Evolutionary conservation across 257 asterid species (phyloP), one percentile per base, ranked within the genome.

Genomic region (Plantago elongata): DNA sequence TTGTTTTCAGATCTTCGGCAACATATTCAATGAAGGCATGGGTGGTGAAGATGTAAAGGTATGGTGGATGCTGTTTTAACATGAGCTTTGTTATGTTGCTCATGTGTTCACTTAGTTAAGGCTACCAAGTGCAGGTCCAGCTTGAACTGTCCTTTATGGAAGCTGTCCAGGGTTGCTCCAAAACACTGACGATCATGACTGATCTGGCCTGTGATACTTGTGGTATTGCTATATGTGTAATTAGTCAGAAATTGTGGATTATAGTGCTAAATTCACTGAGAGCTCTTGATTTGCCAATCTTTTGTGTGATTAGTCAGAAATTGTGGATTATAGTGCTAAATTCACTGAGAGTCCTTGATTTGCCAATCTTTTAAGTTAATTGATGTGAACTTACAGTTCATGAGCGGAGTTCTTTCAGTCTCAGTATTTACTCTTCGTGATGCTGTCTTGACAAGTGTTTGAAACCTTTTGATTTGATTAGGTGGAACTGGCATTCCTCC

Each of bases 401-500:
- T 60, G 30, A 58, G 54, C 52, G 13, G 55, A 16, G 52, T 61
- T 44, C 44, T 11, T 60, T 54, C 29, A 11, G 17, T 57, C 54
- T 10, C 18, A 43, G 27, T 2, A 37, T 70, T 27, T 34, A 29
- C 47, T 57, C 62, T 1, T 18, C 34, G 13, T 14, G 17, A 37
- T 66, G 34, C 57, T 68, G 66, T 58, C 54, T 69, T 44, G 27
- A 37, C 48, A 14, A 15, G 47, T 66, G 30, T 58, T 37, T 51
- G 14, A 40, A 48, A 61, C 12, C 54, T 46, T 60, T 66, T 68
- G 50, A 47, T 61, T 64, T 68, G 66, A 49, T 68, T 74, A 92
- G 99, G 97, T 78, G 97, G 99, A 76, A 74, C 83, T 59, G 99
- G 99, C 13, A 97, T 92, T 66, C 99, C 99, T 74, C 96, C 99